These are phyloP conservation scores for Mariannaea sp. DNA, from an alignment of 2,329 filamentous ascomycete genomes.

Conservation along the genomic window DNA sequence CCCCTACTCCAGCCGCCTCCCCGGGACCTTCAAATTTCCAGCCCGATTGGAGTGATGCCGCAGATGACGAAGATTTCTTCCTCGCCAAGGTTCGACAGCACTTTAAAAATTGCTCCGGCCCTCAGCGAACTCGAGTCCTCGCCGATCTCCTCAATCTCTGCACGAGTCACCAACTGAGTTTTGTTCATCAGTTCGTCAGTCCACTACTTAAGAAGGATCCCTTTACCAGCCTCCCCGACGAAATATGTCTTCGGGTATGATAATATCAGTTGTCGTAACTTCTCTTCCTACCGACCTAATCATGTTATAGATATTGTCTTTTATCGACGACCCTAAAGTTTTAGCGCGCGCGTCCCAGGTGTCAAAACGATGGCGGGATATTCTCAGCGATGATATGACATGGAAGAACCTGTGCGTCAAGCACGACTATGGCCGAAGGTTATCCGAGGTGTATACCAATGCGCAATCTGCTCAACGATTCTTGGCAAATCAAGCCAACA, in stretches of 20 bases:
- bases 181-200: constrained; percentile 94
- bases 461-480: constrained; percentile 40
- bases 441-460: constrained; percentile 55
- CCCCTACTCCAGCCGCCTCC: constrained; percentile 68
- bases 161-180: constrained; percentile 92
- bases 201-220: constrained; percentile 95
- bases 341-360: constrained; percentile 93
- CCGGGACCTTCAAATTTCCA: constrained; percentile 65
- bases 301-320: constrained; percentile 78
- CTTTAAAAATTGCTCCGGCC: constrained; percentile 77
- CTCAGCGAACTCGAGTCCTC: constrained; percentile 79
- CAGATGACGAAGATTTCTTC: constrained; percentile 82
- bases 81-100: constrained; percentile 78
- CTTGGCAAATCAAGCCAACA: constrained; percentile 40
- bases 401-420: constrained; percentile 98
- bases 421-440: constrained; percentile 76
- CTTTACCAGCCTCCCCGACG: constrained; percentile 88
- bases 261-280: background rate
- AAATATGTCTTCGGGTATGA: constrained; percentile 85
- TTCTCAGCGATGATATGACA: constrained; percentile 94
- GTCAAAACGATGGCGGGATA: constrained; percentile 90
- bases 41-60: constrained; percentile 76
- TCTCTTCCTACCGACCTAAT: constrained; percentile 3
- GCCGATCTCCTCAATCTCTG: constrained; percentile 91
- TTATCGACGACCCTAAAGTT: constrained; percentile 95